Base-by-base conservation (phyloP, 257 asterid genomes). In the Ilex aquifolium region DNA sequence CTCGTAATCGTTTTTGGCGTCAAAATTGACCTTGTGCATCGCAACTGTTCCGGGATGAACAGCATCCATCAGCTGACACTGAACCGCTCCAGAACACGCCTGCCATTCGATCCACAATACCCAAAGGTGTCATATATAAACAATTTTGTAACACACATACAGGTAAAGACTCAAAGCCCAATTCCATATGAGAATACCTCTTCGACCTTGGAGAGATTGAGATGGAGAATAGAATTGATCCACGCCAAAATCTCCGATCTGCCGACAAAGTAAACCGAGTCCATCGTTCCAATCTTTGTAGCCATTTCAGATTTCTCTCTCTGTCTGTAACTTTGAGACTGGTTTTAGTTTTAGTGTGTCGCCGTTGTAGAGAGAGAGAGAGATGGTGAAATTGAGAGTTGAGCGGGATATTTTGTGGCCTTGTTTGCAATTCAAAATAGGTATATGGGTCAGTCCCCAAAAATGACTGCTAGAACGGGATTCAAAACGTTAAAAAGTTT, bases 21-120 rank as follows among this genome's bases (percentile, higher is more conserved):
- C 94, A 64, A 91, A 91, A 77, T 86, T 88, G 69, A 91, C 94
- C 68, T 91, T 88, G 82, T 91, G 95, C 96, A 91, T 88, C 51
- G 95, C 95, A 42, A 91, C 98, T 73, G 80, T 73, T 62, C 94
- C 94, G 0, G 84, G 95, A 59, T 88, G 98, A 62, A 73, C 90
- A 15, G 91, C 85, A 44, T 88, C 95, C 98, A 91, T 86, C 42
- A 91, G 80, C 82, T 91, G 98, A 77, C 98, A 88, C 64, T 88
- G 96, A 36, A 91, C 95, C 11, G 96, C 96, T 29, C 96, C 96
- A 0, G 84, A 73, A 66, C 91, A 88, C 62, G 98, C 88, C 98
- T 91, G 82, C 46, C 42, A 36, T 36, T 36, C 42, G 42, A 36
- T 36, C 1, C 27, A 21, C 27, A 21, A 21, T 21, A 21, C 27